Conservation (phyloP, 208 protist species). For the Wallacemonas collosoma region DNA sequence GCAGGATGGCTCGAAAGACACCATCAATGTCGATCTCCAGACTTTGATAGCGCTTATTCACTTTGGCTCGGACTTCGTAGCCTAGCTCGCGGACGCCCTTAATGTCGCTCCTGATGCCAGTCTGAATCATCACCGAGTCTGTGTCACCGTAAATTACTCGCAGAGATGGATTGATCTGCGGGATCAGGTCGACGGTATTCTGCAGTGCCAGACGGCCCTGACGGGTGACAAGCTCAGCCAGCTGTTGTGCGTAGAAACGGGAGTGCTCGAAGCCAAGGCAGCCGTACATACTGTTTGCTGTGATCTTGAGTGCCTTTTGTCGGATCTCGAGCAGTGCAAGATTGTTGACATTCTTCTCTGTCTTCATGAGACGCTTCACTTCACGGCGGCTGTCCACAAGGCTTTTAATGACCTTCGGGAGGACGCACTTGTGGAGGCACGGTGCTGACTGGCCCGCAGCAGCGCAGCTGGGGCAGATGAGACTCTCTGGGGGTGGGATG, state of each 20-base stretch:
- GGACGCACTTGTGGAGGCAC: slow-evolving; percentile 88
- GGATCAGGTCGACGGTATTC: slow-evolving; percentile 93
- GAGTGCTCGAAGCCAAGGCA: slow-evolving; percentile 99
- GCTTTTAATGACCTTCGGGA: slow-evolving; percentile 95
- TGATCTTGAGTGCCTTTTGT: slow-evolving; percentile 98
- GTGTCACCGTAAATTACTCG: slow-evolving; percentile 99
- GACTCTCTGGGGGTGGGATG: slow-evolving; percentile 68
- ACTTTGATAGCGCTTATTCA: slow-evolving; percentile 97
- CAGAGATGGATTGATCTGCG: slow-evolving; percentile 85
- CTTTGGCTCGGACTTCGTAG: slow-evolving; percentile 90
- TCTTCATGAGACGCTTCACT: slow-evolving; percentile 95
- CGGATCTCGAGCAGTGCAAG: slow-evolving; percentile 95
- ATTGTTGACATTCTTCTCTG: slow-evolving; percentile 79
- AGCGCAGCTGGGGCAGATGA: slow-evolving; percentile 80
- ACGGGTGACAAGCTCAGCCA: slow-evolving; percentile 98
- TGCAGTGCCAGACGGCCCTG: slow-evolving; percentile 96
- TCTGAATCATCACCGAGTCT: slow-evolving; percentile 99
- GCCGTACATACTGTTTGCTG: slow-evolving; percentile 99
- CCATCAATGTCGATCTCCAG: slow-evolving; percentile 99
- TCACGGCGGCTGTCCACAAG: slow-evolving; percentile 94
- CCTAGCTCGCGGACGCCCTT: slow-evolving; percentile 90
- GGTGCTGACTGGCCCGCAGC: slow-evolving; percentile 51
- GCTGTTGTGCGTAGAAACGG: slow-evolving; percentile 98
- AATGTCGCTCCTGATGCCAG: slow-evolving; percentile 89
- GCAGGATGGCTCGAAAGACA: slow-evolving; percentile 98